Base-by-base conservation (phyloP, 805 yeast species). In the Brettanomyces bruxellensis region DNA sequence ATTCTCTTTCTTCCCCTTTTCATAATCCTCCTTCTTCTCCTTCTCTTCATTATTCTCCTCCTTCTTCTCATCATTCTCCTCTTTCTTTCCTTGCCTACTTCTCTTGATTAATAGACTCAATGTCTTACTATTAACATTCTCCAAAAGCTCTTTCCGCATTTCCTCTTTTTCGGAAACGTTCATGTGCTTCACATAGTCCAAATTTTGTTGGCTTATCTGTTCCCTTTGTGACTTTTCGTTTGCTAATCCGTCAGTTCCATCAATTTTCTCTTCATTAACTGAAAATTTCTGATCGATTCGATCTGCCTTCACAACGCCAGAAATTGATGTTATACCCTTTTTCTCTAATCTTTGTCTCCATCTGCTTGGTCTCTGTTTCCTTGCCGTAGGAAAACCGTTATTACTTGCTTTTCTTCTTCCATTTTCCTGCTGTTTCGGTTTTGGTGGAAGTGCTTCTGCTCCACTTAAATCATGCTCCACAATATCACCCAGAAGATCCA, bases 401-500 rank as follows among this genome's bases (percentile, higher is more conserved):
- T 28, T 41, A 22, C 5, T 35, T 9, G 34, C 25, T 46, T 45
- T 45, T 39, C 44, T 45, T 23, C 22, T 30, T n/a, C 34, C 38
- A 25, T 44, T 43, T 25, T 38, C 44, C 3, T 48, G 2, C 24
- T 25, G 8, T 3, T 55, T 41, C 6, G 56, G 51, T 1, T 54
- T 53, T 5, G 64, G 59, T 1, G 56, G 51, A 37, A 47, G 46
- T 3, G 71, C 71, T 1, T 66, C 59, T n/a, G 55, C 55, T 14
- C 36, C 22, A 0, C 65, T 62, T 43, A 54, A 44, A 6, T 78
- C 79, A 47, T 71, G 81, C 55, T 85, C 93, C 7, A 83, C 79
- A 30, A 85, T 83, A 51, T 85, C 91, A 8, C 86, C 85, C 25
- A 84, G 63, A 49, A 82, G 68, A 60, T 82, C 83, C 90, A 83